Evolutionary conservation across 352 stramenopile species (phyloP), one percentile per base, ranked within the genome.

Genomic region (Pythium sp.): DNA sequence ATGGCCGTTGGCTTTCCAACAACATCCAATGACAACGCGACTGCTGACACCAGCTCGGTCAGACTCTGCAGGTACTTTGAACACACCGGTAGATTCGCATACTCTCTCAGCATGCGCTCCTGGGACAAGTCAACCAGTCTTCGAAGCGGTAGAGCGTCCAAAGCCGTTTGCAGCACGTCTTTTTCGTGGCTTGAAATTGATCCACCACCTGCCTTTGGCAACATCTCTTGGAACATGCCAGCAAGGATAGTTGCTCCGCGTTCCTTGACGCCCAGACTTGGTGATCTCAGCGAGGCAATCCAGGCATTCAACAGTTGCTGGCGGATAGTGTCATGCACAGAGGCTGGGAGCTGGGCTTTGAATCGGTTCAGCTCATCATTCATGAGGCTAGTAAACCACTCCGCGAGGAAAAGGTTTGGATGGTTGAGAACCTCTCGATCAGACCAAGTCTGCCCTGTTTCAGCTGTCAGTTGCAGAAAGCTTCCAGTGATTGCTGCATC

Each of bases 61-160:
- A 97, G 76, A 54, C 84, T 90, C 80, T 97, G 87, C 5, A 97
- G 73, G 56, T 96, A 95, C 54, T 89, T 87, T 2, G 87, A 95
- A 53, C 77, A 90, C 15, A 97, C 82, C 0, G 89, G 87, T 2
- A 92, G 71, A 36, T 91, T 89, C 6, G 83, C 49, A 47, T 91
- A 92, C 26, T 95, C 88, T 51, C 87, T 90, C 14, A 87, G 62
- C 34, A 96, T 82, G 15, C 85, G 89, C 51, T 95, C 87, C 24
- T 91, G 73, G 2, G 84, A 82, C 18, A 97, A 67, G 65, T 86
- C 73, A 1, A 92, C 67, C 57, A 97, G 70, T n/a, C 90, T 80
- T 24, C 82, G 73, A 20, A 95, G 63, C 5, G 90, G 86, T 43
- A 95, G 70, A 3, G 76, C 72, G 46, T 83, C 62, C 9, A 96